These are phyloP conservation scores for Pseudonitzschia multiseries DNA, from an alignment of 108 stramenopile species.

Conservation along the genomic window DNA sequence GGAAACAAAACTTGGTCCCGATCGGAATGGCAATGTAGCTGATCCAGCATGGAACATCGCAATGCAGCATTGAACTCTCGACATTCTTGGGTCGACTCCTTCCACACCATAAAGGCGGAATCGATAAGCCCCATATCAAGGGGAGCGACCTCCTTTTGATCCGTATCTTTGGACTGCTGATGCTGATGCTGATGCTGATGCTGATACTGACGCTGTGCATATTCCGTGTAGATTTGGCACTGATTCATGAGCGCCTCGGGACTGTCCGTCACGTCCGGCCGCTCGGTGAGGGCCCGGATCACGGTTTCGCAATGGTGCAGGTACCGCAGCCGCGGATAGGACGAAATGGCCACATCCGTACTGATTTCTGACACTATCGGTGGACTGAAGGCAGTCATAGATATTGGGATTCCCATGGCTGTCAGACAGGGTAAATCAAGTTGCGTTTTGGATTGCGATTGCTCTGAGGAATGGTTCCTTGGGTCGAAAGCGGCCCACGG, in stretches of 20 bases:
- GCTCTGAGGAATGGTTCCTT: too few relatives aligned
- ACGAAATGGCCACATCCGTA: not conserved
- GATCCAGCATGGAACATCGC: slow-evolving; percentile 15
- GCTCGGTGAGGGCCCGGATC: not conserved
- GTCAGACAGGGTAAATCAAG: not conserved
- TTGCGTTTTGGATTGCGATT: not conserved
- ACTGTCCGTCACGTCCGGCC: slow-evolving; percentile 4
- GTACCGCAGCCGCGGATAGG: not conserved
- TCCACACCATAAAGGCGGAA: slow-evolving; percentile 9
- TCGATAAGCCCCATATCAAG: not conserved
- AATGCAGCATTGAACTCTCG: not conserved
- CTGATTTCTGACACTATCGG: not conserved
- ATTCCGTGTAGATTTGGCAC: not conserved
- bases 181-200: not conserved
- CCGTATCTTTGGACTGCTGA: not conserved
- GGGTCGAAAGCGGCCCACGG: not conserved
- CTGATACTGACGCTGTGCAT: not conserved
- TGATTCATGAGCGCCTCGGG: not conserved
- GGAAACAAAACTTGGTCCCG: slow-evolving; percentile 6
- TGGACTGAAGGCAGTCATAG: not conserved
- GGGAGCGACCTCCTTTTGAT: not conserved
- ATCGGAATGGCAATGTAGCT: slow-evolving; percentile 9
- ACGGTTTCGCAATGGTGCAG: not conserved
- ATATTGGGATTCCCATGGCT: not conserved
- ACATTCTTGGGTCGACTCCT: slow-evolving; percentile 1